Evolutionary conservation across 305 asterid species (phyloP).

Genomic region (Galium porrigens): DNA sequence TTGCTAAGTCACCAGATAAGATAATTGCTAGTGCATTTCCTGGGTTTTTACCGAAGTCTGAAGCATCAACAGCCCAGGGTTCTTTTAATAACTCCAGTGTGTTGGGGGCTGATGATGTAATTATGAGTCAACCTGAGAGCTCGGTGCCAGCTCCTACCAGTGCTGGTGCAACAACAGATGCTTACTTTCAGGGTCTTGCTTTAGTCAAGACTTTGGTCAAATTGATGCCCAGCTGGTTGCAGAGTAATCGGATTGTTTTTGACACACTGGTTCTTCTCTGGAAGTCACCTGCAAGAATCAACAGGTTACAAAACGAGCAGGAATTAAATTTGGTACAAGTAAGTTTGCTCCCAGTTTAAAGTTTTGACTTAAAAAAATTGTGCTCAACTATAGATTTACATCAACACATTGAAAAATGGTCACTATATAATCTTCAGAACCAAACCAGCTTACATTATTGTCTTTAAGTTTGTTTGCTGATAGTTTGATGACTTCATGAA

Average conservation of each 20-base stretch:
- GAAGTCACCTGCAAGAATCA: constrained; percentile 82
- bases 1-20: constrained; percentile 94
- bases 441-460: neutral
- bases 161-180: constrained; percentile 49
- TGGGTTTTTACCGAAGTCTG: constrained; percentile 45
- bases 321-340: constrained; percentile 86
- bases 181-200: constrained; percentile 95
- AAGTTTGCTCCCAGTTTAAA: constrained; percentile 22
- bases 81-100: constrained; percentile 44
- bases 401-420: neutral
- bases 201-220: constrained; percentile 81
- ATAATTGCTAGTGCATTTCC: constrained; percentile 88
- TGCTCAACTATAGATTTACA: neutral
- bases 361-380: neutral
- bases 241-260: constrained; percentile 66
- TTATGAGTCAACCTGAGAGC: constrained; percentile 51
- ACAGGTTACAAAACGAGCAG: constrained; percentile 84
- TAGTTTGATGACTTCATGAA: neutral
- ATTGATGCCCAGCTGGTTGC: constrained; percentile 95
- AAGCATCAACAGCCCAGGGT: constrained; percentile 41
- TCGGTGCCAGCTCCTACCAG: constrained; percentile 37
- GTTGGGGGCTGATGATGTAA: constrained; percentile 41
- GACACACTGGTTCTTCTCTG: constrained; percentile 75
- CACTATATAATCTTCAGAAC: neutral
- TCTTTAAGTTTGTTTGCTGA: neutral